A percentile compares a stretch with the other conserved stretches of the same genome.
phyloP scores from a whole-genome alignment of 805 yeast genomes.

The Pichia scutulata region DNA sequence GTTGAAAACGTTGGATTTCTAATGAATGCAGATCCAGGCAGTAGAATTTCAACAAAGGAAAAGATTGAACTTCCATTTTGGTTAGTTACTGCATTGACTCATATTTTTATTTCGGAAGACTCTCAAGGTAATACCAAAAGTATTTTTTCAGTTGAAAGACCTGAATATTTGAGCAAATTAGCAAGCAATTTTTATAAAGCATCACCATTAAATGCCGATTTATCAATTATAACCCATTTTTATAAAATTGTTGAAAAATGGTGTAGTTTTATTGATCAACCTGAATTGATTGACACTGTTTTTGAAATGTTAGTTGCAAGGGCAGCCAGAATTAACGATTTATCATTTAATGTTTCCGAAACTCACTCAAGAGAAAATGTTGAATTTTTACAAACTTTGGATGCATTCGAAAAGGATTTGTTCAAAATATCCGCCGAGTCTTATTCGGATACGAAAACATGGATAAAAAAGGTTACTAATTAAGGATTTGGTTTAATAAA shows the following conservation, averaged over 20 bases:
- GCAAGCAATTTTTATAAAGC: slow-evolving; percentile 80
- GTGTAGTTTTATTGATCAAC: slow-evolving; percentile 64
- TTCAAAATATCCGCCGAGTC: slow-evolving; percentile 45
- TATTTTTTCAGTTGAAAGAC: slow-evolving; percentile 61
- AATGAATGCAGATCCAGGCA: slow-evolving; percentile 66
- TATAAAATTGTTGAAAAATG: slow-evolving; percentile 68
- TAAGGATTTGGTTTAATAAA: not conserved
- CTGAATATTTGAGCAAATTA: slow-evolving; percentile 55
- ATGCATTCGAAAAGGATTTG: slow-evolving; percentile 63
- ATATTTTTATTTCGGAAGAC: not conserved
- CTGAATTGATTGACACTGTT: slow-evolving; percentile 43
- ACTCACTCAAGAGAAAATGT: slow-evolving; percentile 22
- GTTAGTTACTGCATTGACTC: slow-evolving; percentile 45
- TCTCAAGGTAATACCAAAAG: slow-evolving; percentile 1
- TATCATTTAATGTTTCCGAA: slow-evolving; percentile 38
- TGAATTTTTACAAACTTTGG: slow-evolving; percentile 58
- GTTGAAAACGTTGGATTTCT: slow-evolving; percentile 67
- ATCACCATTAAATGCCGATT: slow-evolving; percentile 29
- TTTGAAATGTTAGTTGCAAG: slow-evolving; percentile 52
- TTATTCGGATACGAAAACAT: slow-evolving; percentile 21
- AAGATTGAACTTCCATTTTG: slow-evolving; percentile 79
- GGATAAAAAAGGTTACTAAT: slow-evolving; percentile 12
- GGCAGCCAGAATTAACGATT: slow-evolving; percentile 64
- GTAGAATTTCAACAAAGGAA: slow-evolving; percentile 45
- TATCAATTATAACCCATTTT: slow-evolving; percentile 29